Percentiles rank a stretch among this genome's conserved stretches.
These are phyloP conservation scores for Diplodia sapinea DNA, from an alignment of 2,329 filamentous ascomycete species.

Conservation along the genomic window DNA sequence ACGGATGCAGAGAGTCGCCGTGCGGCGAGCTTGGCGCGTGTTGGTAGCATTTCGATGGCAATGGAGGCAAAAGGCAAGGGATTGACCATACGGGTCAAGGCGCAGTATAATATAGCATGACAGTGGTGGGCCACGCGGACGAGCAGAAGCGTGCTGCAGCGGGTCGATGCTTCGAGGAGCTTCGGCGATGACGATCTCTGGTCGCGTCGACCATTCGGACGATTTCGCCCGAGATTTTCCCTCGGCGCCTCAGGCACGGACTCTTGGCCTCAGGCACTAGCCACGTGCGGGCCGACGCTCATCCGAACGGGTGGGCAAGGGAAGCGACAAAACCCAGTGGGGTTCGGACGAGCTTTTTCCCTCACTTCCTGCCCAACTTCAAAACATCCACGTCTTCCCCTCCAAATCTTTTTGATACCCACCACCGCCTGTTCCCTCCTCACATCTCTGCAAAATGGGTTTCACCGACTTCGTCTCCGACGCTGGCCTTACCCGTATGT, in stretches of 20 bases:
- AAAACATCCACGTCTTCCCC: conserved; percentile 15
- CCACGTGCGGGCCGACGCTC: conserved; percentile 20
- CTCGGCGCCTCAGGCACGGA: background rate
- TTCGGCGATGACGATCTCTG: conserved; percentile 25
- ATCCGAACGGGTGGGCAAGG: conserved; percentile 11
- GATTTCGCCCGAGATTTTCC: conserved; percentile 3
- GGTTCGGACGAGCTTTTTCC: conserved; percentile 27
- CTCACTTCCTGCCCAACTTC: conserved; percentile 28
- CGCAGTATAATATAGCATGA: conserved; percentile 18
- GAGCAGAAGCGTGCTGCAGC: conserved; percentile 13
- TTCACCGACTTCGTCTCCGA: conserved; percentile 72
- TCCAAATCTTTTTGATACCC: conserved; percentile 21
- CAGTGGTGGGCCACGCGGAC: background rate
- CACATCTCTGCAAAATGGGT: conserved; percentile 62
- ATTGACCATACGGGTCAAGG: conserved; percentile 6
- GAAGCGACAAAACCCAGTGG: conserved; percentile 24
- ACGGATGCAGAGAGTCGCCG: conserved; percentile 42
- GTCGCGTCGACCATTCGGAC: background rate
- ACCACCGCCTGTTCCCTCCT: conserved; percentile 18
- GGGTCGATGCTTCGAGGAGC: conserved; percentile 30
- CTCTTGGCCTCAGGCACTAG: background rate
- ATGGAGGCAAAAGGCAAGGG: background rate
- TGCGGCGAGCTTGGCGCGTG: conserved; percentile 43
- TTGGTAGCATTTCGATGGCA: conserved; percentile 43
- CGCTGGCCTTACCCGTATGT: conserved; percentile 66